A percentile compares a stretch with the other conserved stretches of the same genome.
Evolutionary conservation across 2,329 filamentous ascomycete species (phyloP).

Genomic region (Fonsecaea nubica): DNA sequence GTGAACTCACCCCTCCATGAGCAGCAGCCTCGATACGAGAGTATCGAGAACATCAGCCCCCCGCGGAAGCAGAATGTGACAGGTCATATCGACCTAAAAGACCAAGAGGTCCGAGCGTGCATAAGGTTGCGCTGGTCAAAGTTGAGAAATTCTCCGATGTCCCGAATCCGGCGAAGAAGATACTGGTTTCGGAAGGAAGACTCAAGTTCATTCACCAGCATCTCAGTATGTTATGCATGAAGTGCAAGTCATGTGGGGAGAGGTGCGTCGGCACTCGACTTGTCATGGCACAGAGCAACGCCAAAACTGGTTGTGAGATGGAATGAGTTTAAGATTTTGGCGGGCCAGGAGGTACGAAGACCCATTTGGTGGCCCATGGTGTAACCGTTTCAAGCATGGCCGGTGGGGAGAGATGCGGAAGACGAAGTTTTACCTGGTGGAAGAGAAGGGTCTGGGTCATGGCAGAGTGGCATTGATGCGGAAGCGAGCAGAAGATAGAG

Average conservation of each 20-base stretch:
- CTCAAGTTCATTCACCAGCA: conserved; percentile 31
- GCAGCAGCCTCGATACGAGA: neutral
- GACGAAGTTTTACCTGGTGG: conserved; percentile 2
- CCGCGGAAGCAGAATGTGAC: conserved; percentile 7
- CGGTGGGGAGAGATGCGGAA: conserved; percentile 21
- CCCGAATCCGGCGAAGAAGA: conserved; percentile 21
- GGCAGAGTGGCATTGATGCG: conserved; percentile 1
- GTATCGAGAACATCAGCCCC: neutral
- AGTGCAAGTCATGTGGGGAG: conserved; percentile 30
- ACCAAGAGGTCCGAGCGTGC: conserved; percentile 12
- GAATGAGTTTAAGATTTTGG: conserved; percentile 12
- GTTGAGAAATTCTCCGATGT: conserved; percentile 9
- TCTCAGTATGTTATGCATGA: conserved; percentile 36
- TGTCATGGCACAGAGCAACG: conserved; percentile 16
- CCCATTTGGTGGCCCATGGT: conserved; percentile 14
- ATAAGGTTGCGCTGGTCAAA: conserved; percentile 21
- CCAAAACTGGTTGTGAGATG: conserved; percentile 13
- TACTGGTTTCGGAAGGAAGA: conserved; percentile 30
- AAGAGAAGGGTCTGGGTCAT: conserved; percentile 2
- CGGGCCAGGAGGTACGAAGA: conserved; percentile 19
- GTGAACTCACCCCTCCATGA: neutral
- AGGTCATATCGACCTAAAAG: conserved; percentile 15
- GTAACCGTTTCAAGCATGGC: conserved; percentile 32
- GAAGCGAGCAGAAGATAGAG: conserved; percentile 20
- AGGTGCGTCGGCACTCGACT: conserved; percentile 5